Evolutionary conservation across 2,329 filamentous ascomycete species (phyloP), one percentile per base, ranked within the genome.

Genomic region (Hymenoscyphus occultus): DNA sequence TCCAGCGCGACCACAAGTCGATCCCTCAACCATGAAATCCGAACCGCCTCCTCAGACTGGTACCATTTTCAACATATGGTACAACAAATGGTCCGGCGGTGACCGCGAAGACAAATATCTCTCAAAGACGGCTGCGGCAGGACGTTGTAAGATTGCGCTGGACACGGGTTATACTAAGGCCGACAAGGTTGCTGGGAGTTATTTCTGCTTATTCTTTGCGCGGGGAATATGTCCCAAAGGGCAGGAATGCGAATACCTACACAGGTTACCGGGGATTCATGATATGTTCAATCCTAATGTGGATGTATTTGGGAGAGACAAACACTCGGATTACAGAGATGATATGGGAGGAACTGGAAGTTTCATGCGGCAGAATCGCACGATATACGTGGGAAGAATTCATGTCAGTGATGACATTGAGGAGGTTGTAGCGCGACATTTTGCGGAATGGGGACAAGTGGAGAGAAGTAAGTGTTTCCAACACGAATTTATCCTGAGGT

Each of bases 41-140:
- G 92, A 97, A 72, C 90, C 91, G 3, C 92, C 93, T 16, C 91
- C 92, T 1, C 93, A 98, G 74, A 98, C 94, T 0, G 95, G 95
- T 62, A 96, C 92, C 0, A 92, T 93, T 65, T 99, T 95, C 84
- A 99, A 99, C 78, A 96, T 96, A 74, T 97, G 93, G 94, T 97
- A 97, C 80, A 97, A 97, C 81, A 98, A 97, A 79, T 98, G 94
- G 93, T 90, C 89, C 0, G 95, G 95, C 70, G 95, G 95, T 74
- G 95, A 99, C 78, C 87, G 93, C 67, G 94, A 98, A 75, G 93
- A 96, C 80, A 92, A 93, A 72, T 93, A 94, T 74, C 84, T 93
- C 3, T 92, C 90, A 42, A 90, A 97, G 75, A 90, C 89, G 28
- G 86, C 89, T 14, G 94, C 95, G 3, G 88, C 90, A 69, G 90